Conservation (phyloP, 345 rosid genomes). For the Clarkia xantiana region DNA sequence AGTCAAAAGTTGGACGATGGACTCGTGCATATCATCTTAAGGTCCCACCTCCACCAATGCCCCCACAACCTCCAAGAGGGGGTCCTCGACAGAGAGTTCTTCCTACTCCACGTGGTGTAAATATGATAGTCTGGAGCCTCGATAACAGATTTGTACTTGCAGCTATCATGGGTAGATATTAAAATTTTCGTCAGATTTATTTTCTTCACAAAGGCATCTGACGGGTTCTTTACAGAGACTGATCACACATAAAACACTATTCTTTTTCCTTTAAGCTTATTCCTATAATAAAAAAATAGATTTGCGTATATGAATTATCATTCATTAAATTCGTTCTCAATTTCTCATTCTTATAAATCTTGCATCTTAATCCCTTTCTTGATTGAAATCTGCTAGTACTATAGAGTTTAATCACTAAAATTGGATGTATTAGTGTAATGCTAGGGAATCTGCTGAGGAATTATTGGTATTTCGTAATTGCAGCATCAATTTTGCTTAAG, state of each 20-base stretch:
- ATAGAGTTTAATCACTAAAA: too few relatives aligned
- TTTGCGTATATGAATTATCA: too few relatives aligned
- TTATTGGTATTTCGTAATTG: background rate
- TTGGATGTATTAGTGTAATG: too few relatives aligned
- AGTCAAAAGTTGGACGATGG: conserved; percentile 93
- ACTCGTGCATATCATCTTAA: conserved; percentile 77
- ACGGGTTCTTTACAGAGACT: background rate
- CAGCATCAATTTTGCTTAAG: background rate
- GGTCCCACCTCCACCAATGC: conserved; percentile 99
- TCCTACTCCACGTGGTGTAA: conserved; percentile 99
- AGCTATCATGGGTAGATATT: conserved; percentile 81
- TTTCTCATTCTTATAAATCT: too few relatives aligned
- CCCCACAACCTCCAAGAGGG: conserved; percentile 87
- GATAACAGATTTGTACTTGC: conserved; percentile 99
- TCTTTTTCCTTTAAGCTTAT: too few relatives aligned
- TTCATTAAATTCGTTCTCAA: too few relatives aligned
- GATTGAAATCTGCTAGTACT: too few relatives aligned
- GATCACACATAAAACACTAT: too few relatives aligned
- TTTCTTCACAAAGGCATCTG: background rate
- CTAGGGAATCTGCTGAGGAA: background rate
- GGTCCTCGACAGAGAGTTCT: conserved; percentile 96
- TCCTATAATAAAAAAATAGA: too few relatives aligned
- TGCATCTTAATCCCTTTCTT: too few relatives aligned
- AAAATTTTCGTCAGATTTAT: conserved; percentile 2
- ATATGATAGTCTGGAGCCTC: conserved; percentile 94